These are phyloP conservation scores for Fusarium concolor DNA, from an alignment of 2,329 filamentous ascomycete genomes.

Conservation along the genomic window DNA sequence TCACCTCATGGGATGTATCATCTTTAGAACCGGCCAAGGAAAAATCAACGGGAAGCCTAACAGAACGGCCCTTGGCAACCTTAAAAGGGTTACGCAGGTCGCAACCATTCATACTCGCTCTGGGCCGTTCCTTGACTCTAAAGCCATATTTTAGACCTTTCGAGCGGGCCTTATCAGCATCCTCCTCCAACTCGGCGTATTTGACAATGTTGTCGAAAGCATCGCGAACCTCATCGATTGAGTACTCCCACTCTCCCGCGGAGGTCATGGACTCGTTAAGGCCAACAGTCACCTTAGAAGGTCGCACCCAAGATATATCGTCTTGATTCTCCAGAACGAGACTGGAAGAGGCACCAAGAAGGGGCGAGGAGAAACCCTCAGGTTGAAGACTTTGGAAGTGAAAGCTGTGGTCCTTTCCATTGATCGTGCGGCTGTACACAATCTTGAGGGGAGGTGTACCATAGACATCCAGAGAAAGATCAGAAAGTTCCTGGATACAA, in stretches of 20 bases:
- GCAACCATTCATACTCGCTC: conserved; percentile 77
- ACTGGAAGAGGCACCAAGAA: conserved; percentile 71
- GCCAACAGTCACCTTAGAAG: conserved; percentile 80
- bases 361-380: conserved; percentile 82
- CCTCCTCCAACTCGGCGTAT: conserved; percentile 75
- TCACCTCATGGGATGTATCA: conserved; percentile 77
- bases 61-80: conserved; percentile 78
- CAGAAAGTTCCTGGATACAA: conserved; percentile 88
- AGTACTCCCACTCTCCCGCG: conserved; percentile 87
- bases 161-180: conserved; percentile 72
- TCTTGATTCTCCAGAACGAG: conserved; percentile 71
- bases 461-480: conserved; percentile 83
- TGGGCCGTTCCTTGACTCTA: conserved; percentile 86
- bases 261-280: conserved; percentile 89
- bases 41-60: conserved; percentile 78
- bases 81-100: conserved; percentile 84
- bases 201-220: conserved; percentile 87
- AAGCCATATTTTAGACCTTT: conserved; percentile 80
- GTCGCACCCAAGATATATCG: conserved; percentile 83
- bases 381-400: conserved; percentile 95
- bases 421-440: conserved; percentile 89
- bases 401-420: conserved; percentile 83
- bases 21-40: conserved; percentile 67
- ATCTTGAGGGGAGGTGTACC: conserved; percentile 93
- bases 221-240: conserved; percentile 91